Evolutionary conservation across 2,329 filamentous ascomycete genomes (phyloP).

Genomic region (Phyllachora maydis): DNA sequence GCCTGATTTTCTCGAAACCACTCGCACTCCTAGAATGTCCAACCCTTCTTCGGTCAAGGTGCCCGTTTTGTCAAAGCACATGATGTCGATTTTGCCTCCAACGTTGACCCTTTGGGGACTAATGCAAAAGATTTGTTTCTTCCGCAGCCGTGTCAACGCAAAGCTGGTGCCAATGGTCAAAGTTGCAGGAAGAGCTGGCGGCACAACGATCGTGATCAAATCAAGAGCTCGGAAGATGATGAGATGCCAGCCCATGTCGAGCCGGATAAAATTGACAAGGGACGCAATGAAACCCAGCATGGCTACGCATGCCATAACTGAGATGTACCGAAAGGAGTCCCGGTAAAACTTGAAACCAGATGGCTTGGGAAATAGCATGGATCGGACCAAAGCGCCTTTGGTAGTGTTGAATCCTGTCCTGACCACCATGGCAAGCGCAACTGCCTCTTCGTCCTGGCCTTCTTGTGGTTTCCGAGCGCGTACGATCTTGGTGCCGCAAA

Average conservation of each 20-base stretch:
- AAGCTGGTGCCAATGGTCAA: conserved; percentile 95
- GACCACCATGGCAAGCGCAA: conserved; percentile 77
- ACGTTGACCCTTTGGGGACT: conserved; percentile 95
- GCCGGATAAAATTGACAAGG: conserved; percentile 76
- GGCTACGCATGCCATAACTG: conserved; percentile 82
- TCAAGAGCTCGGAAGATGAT: conserved; percentile 87
- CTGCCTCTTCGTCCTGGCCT: conserved; percentile 67
- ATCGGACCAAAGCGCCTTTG: conserved; percentile 84
- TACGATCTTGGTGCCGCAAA: conserved; percentile 89
- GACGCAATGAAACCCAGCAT: conserved; percentile 75
- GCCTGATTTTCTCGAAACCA: conserved; percentile 41
- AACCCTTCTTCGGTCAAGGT: conserved; percentile 91
- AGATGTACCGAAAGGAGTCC: conserved; percentile 94
- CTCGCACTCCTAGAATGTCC: conserved; percentile 74
- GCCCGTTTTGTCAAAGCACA: conserved; percentile 99
- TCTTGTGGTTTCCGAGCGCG: conserved; percentile 77
- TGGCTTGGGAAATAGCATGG: conserved; percentile 96
- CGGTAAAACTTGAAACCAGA: conserved; percentile 98
- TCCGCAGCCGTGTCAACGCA: conserved; percentile 66
- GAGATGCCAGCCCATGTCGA: conserved; percentile 69
- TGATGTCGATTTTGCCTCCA: conserved; percentile 82
- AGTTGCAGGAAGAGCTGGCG: conserved; percentile 82
- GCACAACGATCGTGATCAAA: conserved; percentile 92
- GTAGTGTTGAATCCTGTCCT: conserved; percentile 95
- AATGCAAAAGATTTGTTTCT: conserved; percentile 89